Evolutionary conservation across 352 stramenopile genomes (phyloP).

Genomic region (Pythium apleroticum): DNA sequence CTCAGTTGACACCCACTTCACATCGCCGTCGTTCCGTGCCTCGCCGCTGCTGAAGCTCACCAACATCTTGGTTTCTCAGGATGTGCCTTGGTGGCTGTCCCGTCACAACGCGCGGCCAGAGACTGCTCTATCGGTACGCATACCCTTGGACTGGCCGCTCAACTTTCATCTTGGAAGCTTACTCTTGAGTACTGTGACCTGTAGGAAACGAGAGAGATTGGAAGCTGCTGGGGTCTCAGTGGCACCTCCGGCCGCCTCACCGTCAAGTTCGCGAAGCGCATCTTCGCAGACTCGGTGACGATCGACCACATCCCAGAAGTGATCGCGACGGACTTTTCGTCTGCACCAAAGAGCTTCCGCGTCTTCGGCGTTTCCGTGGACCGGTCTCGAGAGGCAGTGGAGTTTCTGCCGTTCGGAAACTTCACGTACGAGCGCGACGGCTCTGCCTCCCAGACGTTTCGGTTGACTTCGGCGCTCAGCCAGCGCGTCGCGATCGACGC

Average conservation of each 20-base stretch:
- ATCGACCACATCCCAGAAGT: conserved; percentile 80
- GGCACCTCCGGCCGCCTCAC: conserved; percentile 64
- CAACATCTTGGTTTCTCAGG: conserved; percentile 20
- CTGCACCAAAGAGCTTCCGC: conserved; percentile 61
- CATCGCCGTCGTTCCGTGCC: conserved; percentile 48
- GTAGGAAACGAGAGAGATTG: conserved; percentile 84
- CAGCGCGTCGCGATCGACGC: conserved; percentile 57
- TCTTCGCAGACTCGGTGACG: conserved; percentile 65
- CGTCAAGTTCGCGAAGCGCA: conserved; percentile 64
- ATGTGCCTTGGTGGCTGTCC: conserved; percentile 74
- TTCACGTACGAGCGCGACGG: conserved; percentile 66
- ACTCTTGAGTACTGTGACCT: conserved; percentile 8
- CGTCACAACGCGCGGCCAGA: conserved; percentile 73
- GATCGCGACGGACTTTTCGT: conserved; percentile 70
- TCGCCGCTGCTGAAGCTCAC: conserved; percentile 40
- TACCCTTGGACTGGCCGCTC: no score
- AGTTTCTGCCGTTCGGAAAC: conserved; percentile 65
- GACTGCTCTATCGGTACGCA: conserved; percentile 70
- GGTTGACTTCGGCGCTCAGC: conserved; percentile 41
- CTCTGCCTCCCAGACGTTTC: conserved; percentile 65
- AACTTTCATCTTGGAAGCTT: no score
- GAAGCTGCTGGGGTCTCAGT: conserved; percentile 76
- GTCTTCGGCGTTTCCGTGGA: conserved; percentile 56
- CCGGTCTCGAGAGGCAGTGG: conserved; percentile 40
- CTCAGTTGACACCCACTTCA: conserved; percentile 41